A percentile compares a stretch with the other conserved stretches of the same genome.
These are phyloP conservation scores for Lentinula lateritia DNA, from an alignment of 768 basidiomycete species.

Conservation along the genomic window DNA sequence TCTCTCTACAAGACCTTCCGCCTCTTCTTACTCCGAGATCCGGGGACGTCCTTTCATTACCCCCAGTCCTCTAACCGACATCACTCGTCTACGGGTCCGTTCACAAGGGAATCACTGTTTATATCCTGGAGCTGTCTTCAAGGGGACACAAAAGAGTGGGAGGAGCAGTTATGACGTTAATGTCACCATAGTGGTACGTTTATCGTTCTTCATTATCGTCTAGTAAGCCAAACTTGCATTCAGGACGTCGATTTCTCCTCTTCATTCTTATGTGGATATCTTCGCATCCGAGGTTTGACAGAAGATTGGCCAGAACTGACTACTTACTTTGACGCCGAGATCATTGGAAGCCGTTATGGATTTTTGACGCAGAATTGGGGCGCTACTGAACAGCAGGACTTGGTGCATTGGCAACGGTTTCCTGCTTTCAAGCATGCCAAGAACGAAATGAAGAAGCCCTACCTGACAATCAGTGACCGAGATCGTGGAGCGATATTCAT, in stretches of 20 bases:
- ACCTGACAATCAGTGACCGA: slow-evolving; percentile 70
- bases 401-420: slow-evolving; percentile 93
- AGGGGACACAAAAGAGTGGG: slow-evolving; percentile 91
- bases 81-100: slow-evolving; percentile 71
- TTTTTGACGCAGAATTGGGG: slow-evolving; percentile 91
- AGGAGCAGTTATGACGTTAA: slow-evolving; percentile 92
- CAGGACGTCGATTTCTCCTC: slow-evolving; percentile 88
- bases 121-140: slow-evolving; percentile 84
- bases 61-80: slow-evolving; percentile 60
- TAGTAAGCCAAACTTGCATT: slow-evolving; percentile 1
- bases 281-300: slow-evolving; percentile 88
- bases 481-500: slow-evolving; percentile 86
- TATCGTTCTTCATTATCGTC: slow-evolving; percentile 4
- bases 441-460: slow-evolving; percentile 71
- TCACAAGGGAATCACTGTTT: slow-evolving; percentile 71
- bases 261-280: slow-evolving; percentile 86
- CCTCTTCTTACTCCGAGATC: slow-evolving; percentile 14
- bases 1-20: background rate
- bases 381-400: slow-evolving; percentile 85
- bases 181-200: slow-evolving; percentile 84
- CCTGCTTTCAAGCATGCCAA: slow-evolving; percentile 83
- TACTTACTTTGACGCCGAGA: slow-evolving; percentile 95
- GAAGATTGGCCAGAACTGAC: slow-evolving; percentile 94
- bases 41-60: slow-evolving; percentile 14
- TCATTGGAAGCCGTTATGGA: slow-evolving; percentile 86